These are phyloP conservation scores for Dimocarpus longan DNA, from an alignment of 345 rosid species.

Conservation along the genomic window DNA sequence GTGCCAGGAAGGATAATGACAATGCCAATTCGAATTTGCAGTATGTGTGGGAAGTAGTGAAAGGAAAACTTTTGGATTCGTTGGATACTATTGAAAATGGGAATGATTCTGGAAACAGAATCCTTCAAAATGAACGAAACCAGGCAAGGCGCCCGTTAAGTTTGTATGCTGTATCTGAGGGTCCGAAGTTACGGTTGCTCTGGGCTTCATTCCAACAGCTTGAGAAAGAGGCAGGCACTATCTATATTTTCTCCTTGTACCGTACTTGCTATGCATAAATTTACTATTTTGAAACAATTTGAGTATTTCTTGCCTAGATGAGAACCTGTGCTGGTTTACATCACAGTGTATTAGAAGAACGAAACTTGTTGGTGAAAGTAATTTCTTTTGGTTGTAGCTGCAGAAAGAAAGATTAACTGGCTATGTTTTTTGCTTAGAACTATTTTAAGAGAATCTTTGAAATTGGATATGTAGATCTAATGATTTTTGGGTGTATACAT, in stretches of 20 bases:
- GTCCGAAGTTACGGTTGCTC: slow-evolving; percentile 68
- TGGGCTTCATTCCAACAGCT: slow-evolving; percentile 72
- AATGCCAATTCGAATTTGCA: slow-evolving; percentile 38
- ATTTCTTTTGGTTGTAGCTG: neutral
- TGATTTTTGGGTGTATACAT: neutral
- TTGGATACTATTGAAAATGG: slow-evolving; percentile 52
- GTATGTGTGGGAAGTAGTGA: slow-evolving; percentile 64
- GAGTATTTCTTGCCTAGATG: slow-evolving; percentile 11
- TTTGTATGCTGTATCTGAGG: slow-evolving; percentile 71
- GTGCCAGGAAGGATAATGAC: slow-evolving; percentile 44
- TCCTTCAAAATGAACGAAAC: slow-evolving; percentile 47
- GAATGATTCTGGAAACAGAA: slow-evolving; percentile 39
- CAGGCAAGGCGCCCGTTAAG: slow-evolving; percentile 53
- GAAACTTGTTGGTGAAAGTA: neutral
- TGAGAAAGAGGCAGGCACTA: slow-evolving; percentile 74
- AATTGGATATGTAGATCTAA: neutral
- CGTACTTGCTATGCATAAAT: slow-evolving; percentile 5
- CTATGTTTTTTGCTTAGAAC: neutral
- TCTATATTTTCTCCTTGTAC: slow-evolving; percentile 31
- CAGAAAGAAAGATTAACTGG: neutral
- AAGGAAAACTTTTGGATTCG: slow-evolving; percentile 70
- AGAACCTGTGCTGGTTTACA: neutral
- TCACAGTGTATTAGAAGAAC: neutral
- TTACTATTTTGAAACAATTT: slow-evolving; percentile 11
- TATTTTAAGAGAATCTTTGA: neutral